phyloP scores from a whole-genome alignment of 345 rosid genomes.

The Gynandropsis gynandra region DNA sequence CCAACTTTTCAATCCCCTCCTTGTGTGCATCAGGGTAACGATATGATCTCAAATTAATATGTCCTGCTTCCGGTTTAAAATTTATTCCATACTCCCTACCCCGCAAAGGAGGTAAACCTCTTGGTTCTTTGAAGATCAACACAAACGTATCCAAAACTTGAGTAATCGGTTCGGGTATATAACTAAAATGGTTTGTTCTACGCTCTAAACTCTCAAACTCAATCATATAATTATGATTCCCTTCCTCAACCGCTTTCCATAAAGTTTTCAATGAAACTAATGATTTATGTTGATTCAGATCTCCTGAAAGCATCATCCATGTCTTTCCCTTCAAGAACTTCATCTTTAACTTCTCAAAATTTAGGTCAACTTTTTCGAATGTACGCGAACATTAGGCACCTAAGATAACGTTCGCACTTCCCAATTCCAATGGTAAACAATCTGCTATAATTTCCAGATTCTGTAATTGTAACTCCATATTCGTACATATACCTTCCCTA shows the following conservation, averaged over 20 bases:
- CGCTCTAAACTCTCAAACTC: no score
- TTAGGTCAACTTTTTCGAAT: background rate
- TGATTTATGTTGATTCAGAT: background rate
- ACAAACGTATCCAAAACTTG: no score
- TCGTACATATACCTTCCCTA: no score
- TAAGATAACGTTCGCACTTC: background rate
- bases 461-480: no score
- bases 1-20: background rate
- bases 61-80: background rate
- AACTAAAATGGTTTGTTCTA: no score
- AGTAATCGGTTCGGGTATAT: background rate
- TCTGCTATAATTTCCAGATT: background rate
- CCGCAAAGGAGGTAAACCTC: background rate
- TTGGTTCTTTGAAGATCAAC: background rate
- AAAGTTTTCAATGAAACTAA: background rate
- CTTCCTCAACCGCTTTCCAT: background rate
- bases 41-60: background rate
- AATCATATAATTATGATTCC: background rate
- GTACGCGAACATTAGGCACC: background rate
- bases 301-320: background rate
- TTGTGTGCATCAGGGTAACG: background rate
- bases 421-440: background rate
- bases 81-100: background rate
- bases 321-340: background rate
- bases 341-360: background rate